Percentiles rank a stretch among this genome's conserved stretches.
phyloP scores from a whole-genome alignment of 768 basidiomycete species.

The Stropharia rugosoannulata region DNA sequence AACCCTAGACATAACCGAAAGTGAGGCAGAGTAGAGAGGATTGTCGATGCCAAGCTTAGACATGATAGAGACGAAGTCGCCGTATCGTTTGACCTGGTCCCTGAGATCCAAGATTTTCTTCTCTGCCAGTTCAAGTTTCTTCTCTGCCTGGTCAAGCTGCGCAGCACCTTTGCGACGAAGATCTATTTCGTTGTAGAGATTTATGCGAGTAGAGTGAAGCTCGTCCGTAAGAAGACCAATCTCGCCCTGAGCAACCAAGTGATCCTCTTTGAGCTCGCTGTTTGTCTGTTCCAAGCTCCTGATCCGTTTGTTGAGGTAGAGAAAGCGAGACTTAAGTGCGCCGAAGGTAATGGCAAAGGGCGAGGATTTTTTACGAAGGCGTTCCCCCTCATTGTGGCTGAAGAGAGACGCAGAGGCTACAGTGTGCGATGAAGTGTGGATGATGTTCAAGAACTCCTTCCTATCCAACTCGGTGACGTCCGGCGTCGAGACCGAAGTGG shows the following conservation, averaged over 20 bases:
- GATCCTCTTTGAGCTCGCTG: conserved; percentile 7
- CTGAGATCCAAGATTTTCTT: conserved; percentile 23
- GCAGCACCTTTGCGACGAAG: conserved; percentile 2
- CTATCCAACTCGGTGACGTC: conserved; percentile 6
- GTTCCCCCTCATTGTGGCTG: conserved; percentile 3
- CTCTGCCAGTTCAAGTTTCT: conserved; percentile 25
- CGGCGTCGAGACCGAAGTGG: conserved; percentile 11
- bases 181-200: background rate
- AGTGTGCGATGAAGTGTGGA: conserved; percentile 15
- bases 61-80: conserved; percentile 35
- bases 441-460: conserved; percentile 11
- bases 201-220: conserved; percentile 1
- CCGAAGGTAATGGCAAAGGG: conserved; percentile 10
- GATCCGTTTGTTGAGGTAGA: conserved; percentile 13
- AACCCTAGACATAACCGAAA: conserved; percentile 26
- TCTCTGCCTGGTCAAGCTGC: conserved; percentile 22
- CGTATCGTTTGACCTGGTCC: conserved; percentile 26
- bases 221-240: conserved; percentile 1
- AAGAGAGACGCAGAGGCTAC: conserved; percentile 11
- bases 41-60: conserved; percentile 34
- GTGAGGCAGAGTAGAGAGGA: conserved; percentile 27
- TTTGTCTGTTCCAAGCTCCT: conserved; percentile 27
- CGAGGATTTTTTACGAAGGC: conserved; percentile 2
- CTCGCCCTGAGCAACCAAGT: background rate
- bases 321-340: conserved; percentile 16